Evolutionary conservation across 805 yeast species (phyloP), one percentile per base, ranked within the genome.

Genomic region (Suhomyces sp.): DNA sequence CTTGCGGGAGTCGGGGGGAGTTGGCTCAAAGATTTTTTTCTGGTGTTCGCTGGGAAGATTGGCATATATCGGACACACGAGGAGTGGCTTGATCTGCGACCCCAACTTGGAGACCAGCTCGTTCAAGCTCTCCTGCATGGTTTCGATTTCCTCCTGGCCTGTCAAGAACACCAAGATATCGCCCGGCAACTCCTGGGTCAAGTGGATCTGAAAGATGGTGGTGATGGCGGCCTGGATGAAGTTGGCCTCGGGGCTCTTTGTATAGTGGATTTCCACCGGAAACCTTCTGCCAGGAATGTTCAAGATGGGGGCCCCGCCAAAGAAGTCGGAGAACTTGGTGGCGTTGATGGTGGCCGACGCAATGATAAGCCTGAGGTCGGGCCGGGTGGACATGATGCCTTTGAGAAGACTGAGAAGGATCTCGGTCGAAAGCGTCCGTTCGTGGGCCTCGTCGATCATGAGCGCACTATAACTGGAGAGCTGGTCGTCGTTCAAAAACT

Each of bases 361-460:
- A 27, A 94, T 86, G 17, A 94, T 74, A 4, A 94, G 62, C 59
- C 84, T 84, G 51, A 94, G 72, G 55, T 88, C 96, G 0, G 86
- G 81, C 50, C 97, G 73, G 42, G 82, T 69, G 22, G 72, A 73
- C 2, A 81, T 65, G 0, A 90, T 80, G 55, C 87, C 88, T 58
- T 93, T 93, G 31, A 93, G 69, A 36, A 94, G 72, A 0, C 97
- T 96, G 49, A 93, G 74, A 7, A 93, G 65, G 2, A 82, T 75
- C 69, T 93, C 99, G 0, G 98, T 93, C n/a, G 93, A 86, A 41
- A 93, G 74, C 0, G 98, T 94, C 53, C 99, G 79, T 67, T 94
- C 99, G 66, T 94, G 99, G 0, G 99, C 99, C 69, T 93, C 99
- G 70, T 93, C 99, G 47, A 93, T 86, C 87, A 93, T 91, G 52